Conservation (phyloP, 2,329 filamentous ascomycete genomes). For the Colletotrichum simmondsii region DNA sequence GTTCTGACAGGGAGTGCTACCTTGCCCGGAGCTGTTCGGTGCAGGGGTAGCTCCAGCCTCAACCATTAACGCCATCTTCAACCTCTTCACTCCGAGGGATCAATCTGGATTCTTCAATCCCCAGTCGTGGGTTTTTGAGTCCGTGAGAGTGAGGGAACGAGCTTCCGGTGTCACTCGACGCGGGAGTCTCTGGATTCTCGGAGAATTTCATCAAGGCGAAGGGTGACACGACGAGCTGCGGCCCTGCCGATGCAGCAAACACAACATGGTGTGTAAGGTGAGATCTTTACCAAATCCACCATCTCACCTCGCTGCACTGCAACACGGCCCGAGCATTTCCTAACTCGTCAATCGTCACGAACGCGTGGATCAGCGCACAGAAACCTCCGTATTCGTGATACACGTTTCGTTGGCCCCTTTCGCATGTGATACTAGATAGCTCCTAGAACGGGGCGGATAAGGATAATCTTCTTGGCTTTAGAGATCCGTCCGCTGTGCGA, state of each 20-base stretch:
- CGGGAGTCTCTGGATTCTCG: not conserved
- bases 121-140: not conserved
- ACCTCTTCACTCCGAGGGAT: not conserved
- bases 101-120: not conserved
- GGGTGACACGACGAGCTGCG: not conserved
- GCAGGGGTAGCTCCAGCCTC: not conserved
- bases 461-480: not conserved
- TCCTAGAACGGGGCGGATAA: not conserved
- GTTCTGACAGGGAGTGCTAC: conserved; percentile 12
- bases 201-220: not conserved
- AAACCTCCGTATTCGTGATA: not conserved
- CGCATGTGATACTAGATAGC: not conserved
- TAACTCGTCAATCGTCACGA: not conserved
- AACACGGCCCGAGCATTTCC: not conserved
- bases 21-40: too few species aligned
- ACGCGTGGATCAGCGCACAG: not conserved
- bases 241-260: not conserved
- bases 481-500: not conserved
- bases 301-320: not conserved
- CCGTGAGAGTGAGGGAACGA: not conserved
- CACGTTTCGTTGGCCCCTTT: not conserved
- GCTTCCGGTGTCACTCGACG: not conserved
- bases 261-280: not conserved
- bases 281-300: not conserved
- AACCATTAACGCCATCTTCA: not conserved